phyloP scores from a whole-genome alignment of 2,329 filamentous ascomycete species.

The Tolypocladium sp. region DNA sequence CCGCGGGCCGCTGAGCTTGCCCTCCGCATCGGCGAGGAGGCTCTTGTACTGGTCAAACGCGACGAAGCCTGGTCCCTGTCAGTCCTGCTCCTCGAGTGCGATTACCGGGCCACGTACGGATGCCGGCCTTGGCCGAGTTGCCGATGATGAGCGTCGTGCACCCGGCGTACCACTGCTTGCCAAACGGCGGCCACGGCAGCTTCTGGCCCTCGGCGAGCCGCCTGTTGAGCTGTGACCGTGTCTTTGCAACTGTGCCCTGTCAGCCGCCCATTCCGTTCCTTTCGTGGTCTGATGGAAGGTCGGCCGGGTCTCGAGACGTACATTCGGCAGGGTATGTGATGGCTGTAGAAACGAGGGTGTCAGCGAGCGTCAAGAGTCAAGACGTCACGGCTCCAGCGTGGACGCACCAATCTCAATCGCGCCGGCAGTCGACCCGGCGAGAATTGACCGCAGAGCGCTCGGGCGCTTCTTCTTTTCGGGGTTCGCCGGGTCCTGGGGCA shows the following conservation, averaged over 20 bases:
- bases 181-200: constrained; percentile 90
- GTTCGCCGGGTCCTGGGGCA: constrained; percentile 11
- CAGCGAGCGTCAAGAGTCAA: constrained; percentile 16
- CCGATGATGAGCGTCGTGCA: constrained; percentile 96
- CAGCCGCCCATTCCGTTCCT: neutral
- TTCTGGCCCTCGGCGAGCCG: constrained; percentile 74
- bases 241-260: constrained; percentile 68
- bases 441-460: constrained; percentile 76
- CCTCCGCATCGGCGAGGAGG: constrained; percentile 70
- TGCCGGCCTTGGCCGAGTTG: constrained; percentile 92
- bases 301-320: constrained; percentile 30
- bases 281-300: constrained; percentile 2
- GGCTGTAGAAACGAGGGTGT: constrained; percentile 26
- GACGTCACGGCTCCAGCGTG: neutral
- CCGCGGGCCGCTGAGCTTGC: constrained; percentile 80
- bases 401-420: constrained; percentile 80
- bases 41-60: constrained; percentile 93
- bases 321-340: constrained; percentile 94
- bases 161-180: constrained; percentile 91
- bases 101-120: constrained; percentile 51
- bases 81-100: constrained; percentile 1
- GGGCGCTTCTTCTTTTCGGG: constrained; percentile 41
- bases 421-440: constrained; percentile 88
- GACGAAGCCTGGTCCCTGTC: constrained; percentile 51
- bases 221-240: constrained; percentile 84